Evolutionary conservation across 1,139 yeast species (phyloP).

Genomic region (Debaryomyces nepalensis): DNA sequence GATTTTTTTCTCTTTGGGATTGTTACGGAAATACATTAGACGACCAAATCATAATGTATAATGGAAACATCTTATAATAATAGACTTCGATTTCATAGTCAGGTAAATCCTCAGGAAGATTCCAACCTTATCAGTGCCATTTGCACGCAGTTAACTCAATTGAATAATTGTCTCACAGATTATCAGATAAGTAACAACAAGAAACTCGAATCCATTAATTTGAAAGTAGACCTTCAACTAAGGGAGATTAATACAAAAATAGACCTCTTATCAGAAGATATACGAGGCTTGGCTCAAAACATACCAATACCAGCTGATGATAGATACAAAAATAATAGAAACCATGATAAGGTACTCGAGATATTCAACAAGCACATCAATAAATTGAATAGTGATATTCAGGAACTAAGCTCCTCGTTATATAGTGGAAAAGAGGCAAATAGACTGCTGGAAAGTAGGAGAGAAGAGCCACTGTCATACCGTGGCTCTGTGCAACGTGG

Average conservation of each 20-base stretch:
- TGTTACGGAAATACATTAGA: neutral
- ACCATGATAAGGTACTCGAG: conserved; percentile 22
- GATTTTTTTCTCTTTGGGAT: conserved; percentile 1
- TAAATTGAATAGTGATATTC: conserved; percentile 31
- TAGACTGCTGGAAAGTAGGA: neutral
- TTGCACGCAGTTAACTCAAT: conserved; percentile 16
- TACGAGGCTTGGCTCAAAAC: conserved; percentile 7
- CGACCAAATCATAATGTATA: neutral
- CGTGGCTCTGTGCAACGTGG: neutral
- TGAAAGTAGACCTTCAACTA: conserved; percentile 26
- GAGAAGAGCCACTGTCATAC: neutral
- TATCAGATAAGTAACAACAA: conserved; percentile 28
- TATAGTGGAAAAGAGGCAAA: neutral
- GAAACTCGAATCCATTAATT: conserved; percentile 28
- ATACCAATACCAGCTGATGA: neutral
- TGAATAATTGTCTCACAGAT: conserved; percentile 23
- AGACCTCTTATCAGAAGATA: conserved; percentile 18
- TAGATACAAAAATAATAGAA: neutral
- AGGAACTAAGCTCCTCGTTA: conserved; percentile 18
- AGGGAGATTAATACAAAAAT: conserved; percentile 29
- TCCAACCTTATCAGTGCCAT: conserved; percentile 18
- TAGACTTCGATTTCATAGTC: neutral
- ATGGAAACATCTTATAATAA: conserved; percentile 3
- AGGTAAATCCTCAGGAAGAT: neutral
- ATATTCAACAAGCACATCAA: conserved; percentile 29